phyloP scores from a whole-genome alignment of 306 rosid genomes.

The Lupinus albus region DNA sequence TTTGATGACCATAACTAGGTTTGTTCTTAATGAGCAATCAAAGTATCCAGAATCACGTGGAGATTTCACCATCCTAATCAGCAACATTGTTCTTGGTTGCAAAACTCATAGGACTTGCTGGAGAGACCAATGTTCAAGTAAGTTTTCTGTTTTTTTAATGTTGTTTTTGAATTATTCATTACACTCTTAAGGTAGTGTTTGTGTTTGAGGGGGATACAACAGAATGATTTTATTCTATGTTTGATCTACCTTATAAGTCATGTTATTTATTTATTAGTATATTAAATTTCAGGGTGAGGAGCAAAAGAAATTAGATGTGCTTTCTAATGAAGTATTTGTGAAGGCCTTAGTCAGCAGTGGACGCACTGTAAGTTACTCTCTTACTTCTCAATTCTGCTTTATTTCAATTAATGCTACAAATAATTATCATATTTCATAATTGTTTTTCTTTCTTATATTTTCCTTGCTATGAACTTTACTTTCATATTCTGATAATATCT shows the following conservation, averaged over 20 bases:
- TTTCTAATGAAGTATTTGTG: constrained; percentile 90
- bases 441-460: not conserved
- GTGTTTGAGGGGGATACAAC: too few species aligned
- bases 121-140: constrained; percentile 91
- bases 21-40: constrained; percentile 82
- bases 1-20: constrained; percentile 92
- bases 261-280: not conserved
- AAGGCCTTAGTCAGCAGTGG: constrained; percentile 91
- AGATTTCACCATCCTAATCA: constrained; percentile 84
- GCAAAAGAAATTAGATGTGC: constrained; percentile 95
- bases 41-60: constrained; percentile 84
- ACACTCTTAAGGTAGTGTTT: not conserved
- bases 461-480: constrained; percentile 13
- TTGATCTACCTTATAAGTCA: not conserved
- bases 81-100: constrained; percentile 86
- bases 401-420: not conserved
- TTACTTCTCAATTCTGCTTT: constrained; percentile 4
- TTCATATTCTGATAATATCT: constrained; percentile 5
- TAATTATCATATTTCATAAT: not conserved
- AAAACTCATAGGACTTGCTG: constrained; percentile 90
- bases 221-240: too few species aligned
- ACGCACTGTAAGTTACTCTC: constrained; percentile 70
- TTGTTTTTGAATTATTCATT: not conserved
- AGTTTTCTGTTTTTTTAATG: constrained; percentile 12
- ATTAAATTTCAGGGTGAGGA: constrained; percentile 61